Base-by-base conservation (phyloP, 2,329 filamentous ascomycete species). In the Venturia aucupariae region DNA sequence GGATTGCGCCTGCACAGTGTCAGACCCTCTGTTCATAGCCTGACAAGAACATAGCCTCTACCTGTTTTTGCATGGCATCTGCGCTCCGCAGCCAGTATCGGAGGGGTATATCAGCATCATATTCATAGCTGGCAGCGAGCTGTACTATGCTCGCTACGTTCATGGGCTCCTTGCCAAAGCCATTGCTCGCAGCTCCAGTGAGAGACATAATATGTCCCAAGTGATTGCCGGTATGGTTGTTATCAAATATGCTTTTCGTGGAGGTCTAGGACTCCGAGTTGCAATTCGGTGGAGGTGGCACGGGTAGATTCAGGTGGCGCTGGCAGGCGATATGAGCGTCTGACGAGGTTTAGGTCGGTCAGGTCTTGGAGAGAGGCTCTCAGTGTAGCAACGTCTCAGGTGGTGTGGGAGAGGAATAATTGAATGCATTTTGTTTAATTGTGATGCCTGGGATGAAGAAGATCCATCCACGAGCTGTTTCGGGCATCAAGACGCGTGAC, bases 11-110 rank as follows among this genome's bases (percentile, higher is more conserved):
- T 97, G 13, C 13, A 71, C 15, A n/a, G 6, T 7, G 48, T 64
- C 41, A 64, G 39, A 2, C 8, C 15, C 4, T 19, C 13, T 17
- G n/a, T 30, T 64, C 11, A 4, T 10, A 41, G n/a, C 15, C 11
- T 17, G 15, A 11, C 30, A 62, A 7, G 8, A 13, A 48, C 60
- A 41, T 48, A 30, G 5, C n/a, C 74, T 81, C 61, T 70, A 95
- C 92, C 84, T 96, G 90, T 75, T 90, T 88, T 67, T 89, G 82
- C 62, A 97, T 79, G 5, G 88, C 90, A 66, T 89, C 86, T 6
- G 91, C 90, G 2, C 92, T 90, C 42, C 91, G 84, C 35, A 92
- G 79, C 90, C 92, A 96, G 74, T 89, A 86, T 68, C 87, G 88
- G 65, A 97, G 81, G 2, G 88, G 84, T 62, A 96, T 88, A 39